phyloP scores from a whole-genome alignment of 805 yeast genomes.

The Saturnispora gosingensis region DNA sequence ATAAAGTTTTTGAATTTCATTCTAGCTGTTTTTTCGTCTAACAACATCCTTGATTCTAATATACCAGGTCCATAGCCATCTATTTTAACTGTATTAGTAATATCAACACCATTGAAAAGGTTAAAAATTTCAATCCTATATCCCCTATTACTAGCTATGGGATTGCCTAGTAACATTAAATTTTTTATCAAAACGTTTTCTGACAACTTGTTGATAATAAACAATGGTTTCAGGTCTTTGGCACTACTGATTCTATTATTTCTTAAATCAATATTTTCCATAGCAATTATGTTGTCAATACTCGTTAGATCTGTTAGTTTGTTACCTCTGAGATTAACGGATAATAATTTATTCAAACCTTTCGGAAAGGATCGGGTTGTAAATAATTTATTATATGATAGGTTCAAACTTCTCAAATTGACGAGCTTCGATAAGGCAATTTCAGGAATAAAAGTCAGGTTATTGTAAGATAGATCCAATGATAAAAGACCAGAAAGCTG shows the following conservation, averaged over 20 bases:
- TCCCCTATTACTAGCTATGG: conserved; percentile 29
- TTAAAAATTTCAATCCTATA: conserved; percentile 49
- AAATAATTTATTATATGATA: conserved; percentile 39
- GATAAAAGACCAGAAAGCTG: conserved; percentile 28
- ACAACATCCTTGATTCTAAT: conserved; percentile 45
- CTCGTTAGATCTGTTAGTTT: conserved; percentile 34
- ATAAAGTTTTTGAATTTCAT: conserved; percentile 34
- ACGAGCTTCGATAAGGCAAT: conserved; percentile 39
- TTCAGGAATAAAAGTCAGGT: conserved; percentile 40
- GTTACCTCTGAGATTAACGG: conserved; percentile 45
- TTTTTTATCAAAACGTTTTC: conserved; percentile 19
- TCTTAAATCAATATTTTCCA: conserved; percentile 47
- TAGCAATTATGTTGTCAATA: conserved; percentile 31
- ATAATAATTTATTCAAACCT: conserved; percentile 34
- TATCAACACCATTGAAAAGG: conserved; percentile 43
- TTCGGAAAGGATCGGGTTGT: conserved; percentile 28
- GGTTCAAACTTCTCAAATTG: conserved; percentile 42
- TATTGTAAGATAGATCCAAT: conserved; percentile 48
- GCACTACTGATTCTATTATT: conserved; percentile 35
- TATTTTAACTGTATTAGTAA: conserved; percentile 38
- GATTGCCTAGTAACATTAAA: conserved; percentile 32
- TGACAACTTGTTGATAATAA: conserved; percentile 17
- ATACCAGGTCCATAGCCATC: conserved; percentile 57
- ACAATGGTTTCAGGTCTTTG: conserved; percentile 33
- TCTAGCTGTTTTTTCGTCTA: conserved; percentile 41